Conservation (phyloP, 495 filamentous ascomycete species). For the Penicillium egyptiacum region DNA sequence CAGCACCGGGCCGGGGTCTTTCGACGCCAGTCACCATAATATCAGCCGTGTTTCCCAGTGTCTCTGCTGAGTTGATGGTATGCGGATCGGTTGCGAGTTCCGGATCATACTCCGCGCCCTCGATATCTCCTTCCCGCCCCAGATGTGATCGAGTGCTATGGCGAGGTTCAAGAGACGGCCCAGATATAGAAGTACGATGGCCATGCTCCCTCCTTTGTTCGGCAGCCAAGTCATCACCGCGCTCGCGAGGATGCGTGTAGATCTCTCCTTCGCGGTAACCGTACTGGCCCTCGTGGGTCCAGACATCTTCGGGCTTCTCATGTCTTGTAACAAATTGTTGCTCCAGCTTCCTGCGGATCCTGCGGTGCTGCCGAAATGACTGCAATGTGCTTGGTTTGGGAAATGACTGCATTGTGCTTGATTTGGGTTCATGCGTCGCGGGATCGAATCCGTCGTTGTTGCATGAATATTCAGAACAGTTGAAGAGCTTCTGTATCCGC, state of each 20-base stretch:
- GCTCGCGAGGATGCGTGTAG: slow-evolving; percentile 10
- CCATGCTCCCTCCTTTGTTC: slow-evolving; percentile 17
- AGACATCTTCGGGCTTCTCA: slow-evolving; percentile 13
- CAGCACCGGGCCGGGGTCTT: background rate
- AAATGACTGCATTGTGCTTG: slow-evolving; percentile 34
- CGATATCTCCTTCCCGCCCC: slow-evolving; percentile 19
- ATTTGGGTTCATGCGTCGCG: background rate
- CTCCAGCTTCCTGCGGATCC: slow-evolving; percentile 35
- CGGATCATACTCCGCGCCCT: slow-evolving; percentile 14
- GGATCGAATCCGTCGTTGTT: background rate
- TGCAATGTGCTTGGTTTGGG: slow-evolving; percentile 30
- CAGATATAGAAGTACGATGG: slow-evolving; percentile 11
- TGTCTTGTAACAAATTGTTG: slow-evolving; percentile 29
- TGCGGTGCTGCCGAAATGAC: slow-evolving; percentile 36
- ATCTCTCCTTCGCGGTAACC: slow-evolving; percentile 16
- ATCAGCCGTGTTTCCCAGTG: slow-evolving; percentile 16
- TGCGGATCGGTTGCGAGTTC: slow-evolving; percentile 17
- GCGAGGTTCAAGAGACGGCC: slow-evolving; percentile 16
- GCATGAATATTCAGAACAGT: background rate
- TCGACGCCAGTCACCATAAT: slow-evolving; percentile 25
- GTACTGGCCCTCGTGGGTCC: slow-evolving; percentile 21
- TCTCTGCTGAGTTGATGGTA: slow-evolving; percentile 24
- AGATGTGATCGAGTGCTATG: slow-evolving; percentile 17
- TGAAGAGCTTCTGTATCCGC: background rate
- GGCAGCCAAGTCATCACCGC: slow-evolving; percentile 6